A percentile compares a stretch with the other conserved stretches of the same genome.
Evolutionary conservation across 345 rosid genomes (phyloP).

Genomic region (Pistacia atlantica): DNA sequence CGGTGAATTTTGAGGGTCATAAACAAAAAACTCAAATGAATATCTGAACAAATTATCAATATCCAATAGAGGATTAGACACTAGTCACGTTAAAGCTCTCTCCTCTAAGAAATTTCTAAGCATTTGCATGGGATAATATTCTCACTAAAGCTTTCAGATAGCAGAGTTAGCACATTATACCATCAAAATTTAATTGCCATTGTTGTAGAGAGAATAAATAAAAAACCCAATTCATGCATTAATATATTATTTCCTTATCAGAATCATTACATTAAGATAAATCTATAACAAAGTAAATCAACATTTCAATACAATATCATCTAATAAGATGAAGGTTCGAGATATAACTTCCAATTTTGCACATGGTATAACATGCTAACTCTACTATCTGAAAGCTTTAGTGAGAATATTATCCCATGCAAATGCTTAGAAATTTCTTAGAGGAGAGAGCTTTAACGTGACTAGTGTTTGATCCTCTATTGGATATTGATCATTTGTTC

Average conservation of each 20-base stretch:
- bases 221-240: not conserved
- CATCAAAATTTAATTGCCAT: not conserved
- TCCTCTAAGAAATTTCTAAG: too few species aligned
- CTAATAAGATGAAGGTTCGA: not conserved
- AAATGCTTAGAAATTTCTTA: too few species aligned
- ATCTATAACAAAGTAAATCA: not conserved
- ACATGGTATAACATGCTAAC: too few species aligned
- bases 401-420: too few species aligned
- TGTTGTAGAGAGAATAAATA: not conserved
- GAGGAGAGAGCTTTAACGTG: not conserved
- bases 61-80: not conserved
- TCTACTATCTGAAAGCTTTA: too few species aligned
- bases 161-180: too few species aligned
- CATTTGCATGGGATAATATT: too few species aligned
- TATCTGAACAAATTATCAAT: not conserved
- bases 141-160: too few species aligned
- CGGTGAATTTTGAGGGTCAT: too few species aligned
- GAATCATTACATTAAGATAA: not conserved
- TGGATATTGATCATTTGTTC: not conserved
- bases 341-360: not conserved
- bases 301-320: not conserved
- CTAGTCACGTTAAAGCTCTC: not conserved
- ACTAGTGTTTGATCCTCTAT: not conserved
- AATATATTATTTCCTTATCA: not conserved
- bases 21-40: not conserved